Evolutionary conservation across 768 basidiomycete species (phyloP).

Genomic region (Hysterangium stoloniferum): DNA sequence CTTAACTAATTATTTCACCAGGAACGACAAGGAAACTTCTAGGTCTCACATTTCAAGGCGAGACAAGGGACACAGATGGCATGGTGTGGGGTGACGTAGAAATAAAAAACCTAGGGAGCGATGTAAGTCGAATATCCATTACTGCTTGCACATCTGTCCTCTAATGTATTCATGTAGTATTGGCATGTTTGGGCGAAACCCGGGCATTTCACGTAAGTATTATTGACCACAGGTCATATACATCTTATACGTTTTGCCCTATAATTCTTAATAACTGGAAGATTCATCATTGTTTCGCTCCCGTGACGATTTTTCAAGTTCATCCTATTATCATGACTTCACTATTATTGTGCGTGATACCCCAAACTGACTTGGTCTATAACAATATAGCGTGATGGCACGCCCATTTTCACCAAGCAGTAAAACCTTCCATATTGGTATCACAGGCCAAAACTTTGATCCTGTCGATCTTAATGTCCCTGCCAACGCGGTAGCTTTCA

Average conservation of each 20-base stretch:
- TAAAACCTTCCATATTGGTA: neutral
- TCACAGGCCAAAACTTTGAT: slow-evolving; percentile 1
- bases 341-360: neutral
- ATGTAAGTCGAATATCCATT: slow-evolving; percentile 17
- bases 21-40: slow-evolving; percentile 32
- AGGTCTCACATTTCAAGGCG: slow-evolving; percentile 35
- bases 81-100: slow-evolving; percentile 32
- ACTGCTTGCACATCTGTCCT: neutral
- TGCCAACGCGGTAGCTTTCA: slow-evolving; percentile 5
- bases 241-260: too few species aligned
- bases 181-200: slow-evolving; percentile 1
- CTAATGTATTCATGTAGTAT: slow-evolving; percentile 4
- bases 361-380: neutral
- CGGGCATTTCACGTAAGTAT: neutral
- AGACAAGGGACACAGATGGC: slow-evolving; percentile 24
- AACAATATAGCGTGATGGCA: neutral
- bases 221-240: too few species aligned
- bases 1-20: slow-evolving; percentile 12
- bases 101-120: slow-evolving; percentile 24
- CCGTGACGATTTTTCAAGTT: too few species aligned
- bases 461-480: neutral
- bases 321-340: too few species aligned
- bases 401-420: neutral
- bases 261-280: too few species aligned
- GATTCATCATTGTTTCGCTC: too few species aligned